Evolutionary conservation across 192 early-diverging fungal species (phyloP), one percentile per base, ranked within the genome.

Genomic region (Backusella macrospora): DNA sequence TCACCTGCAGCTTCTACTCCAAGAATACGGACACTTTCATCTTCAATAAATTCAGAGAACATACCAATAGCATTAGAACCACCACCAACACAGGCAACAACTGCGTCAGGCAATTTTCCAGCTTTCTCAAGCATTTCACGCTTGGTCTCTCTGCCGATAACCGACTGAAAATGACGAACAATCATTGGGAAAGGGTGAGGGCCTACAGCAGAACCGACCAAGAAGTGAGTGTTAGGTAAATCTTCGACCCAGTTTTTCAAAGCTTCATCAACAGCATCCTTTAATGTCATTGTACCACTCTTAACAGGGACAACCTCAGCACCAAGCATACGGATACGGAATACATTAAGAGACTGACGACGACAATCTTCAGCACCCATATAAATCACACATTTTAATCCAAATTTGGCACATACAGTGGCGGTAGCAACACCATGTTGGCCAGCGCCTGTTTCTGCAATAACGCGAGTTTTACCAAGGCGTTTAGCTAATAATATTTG

Each of bases 391-490:
- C 98, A 98, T 82, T 98, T 92, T 47, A 99, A 85, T 3, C 95
- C 96, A 81, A 99, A 94, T 82, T 98, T 98, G 75, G 98, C 98
- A 80, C 98, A 99, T 21, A 96, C 95, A 38, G 96, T 98, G 4
- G 98, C 98, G 1, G 96, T 98, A 13, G 94, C 96, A 14, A 99
- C 96, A 80, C 96, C 98, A 79, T 99, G 96, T 75, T 99, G 98
- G 9, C 98, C 98, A 48, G 98, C 96, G 48, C 98, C 96, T 8
- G 98, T 99, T 77, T 99, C 98, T 65, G 98, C 96, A 85, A 99
- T 99, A 72, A 98, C 98, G 73, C 96, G 89, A 63, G 87, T 91
- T 85, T 99, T 99, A 75, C 96, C 96, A 40, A 99, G 83, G 42
- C 96, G 90, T 84, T 96, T 94, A 48, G 98, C 98, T 26, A 99